Evolutionary conservation across 805 yeast genomes (phyloP).

Genomic region (Candida peoriensis): DNA sequence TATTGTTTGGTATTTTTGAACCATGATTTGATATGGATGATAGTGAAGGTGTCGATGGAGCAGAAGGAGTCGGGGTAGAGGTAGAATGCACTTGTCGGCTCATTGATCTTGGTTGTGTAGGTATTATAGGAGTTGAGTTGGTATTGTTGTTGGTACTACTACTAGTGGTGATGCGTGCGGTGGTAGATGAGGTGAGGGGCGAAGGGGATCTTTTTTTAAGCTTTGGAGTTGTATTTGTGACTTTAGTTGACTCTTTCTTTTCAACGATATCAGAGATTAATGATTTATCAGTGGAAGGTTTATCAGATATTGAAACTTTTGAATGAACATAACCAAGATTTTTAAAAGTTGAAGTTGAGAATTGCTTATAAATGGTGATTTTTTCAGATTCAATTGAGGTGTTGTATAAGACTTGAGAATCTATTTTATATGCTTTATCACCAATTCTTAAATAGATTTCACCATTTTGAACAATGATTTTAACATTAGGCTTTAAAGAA

Average conservation of each 20-base stretch:
- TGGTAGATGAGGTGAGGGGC: not conserved
- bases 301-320: not conserved
- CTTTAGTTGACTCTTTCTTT: too few relatives aligned
- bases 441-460: slow-evolving; percentile 11
- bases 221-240: not conserved
- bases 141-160: not conserved
- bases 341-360: slow-evolving; percentile 18
- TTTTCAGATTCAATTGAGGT: not conserved
- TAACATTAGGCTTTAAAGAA: slow-evolving; percentile 11
- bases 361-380: slow-evolving; percentile 17
- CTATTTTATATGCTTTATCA: not conserved
- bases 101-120: slow-evolving; percentile 1
- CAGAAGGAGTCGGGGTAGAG: slow-evolving; percentile 1
- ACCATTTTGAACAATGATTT: slow-evolving; percentile 19
- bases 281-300: slow-evolving; percentile 8
- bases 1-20: slow-evolving; percentile 17
- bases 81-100: not conserved
- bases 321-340: slow-evolving; percentile 13
- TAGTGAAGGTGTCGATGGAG: not conserved
- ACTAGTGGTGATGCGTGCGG: not conserved
- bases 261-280: slow-evolving; percentile 2
- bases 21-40: slow-evolving; percentile 11
- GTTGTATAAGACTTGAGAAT: too few relatives aligned
- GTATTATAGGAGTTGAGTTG: not conserved
- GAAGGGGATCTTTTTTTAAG: not conserved